Evolutionary conservation across 257 asterid genomes (phyloP).

Genomic region (Solanum virginianum): DNA sequence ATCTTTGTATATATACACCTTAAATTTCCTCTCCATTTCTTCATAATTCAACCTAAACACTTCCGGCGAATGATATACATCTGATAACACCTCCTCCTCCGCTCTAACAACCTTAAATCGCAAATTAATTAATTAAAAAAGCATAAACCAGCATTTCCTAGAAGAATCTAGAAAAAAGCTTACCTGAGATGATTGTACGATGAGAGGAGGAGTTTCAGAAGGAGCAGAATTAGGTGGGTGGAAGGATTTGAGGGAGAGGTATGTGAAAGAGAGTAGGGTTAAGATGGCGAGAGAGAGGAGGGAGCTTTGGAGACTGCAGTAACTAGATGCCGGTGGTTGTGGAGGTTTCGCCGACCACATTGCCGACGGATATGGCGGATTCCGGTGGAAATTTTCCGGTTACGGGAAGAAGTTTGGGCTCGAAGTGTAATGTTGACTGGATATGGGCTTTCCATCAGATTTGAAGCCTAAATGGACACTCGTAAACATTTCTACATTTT

Average conservation of each 20-base stretch:
- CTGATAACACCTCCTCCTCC: conserved; percentile 11
- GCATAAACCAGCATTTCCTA: background rate
- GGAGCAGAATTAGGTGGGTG: background rate
- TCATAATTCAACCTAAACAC: conserved; percentile 59
- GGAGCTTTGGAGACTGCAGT: conserved; percentile 56
- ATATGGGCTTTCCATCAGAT: background rate
- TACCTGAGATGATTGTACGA: background rate
- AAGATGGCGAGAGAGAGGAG: conserved; percentile 57
- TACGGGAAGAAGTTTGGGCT: background rate
- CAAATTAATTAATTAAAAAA: background rate
- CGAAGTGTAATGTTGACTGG: background rate
- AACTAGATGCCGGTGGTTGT: conserved; percentile 20
- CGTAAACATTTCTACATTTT: background rate
- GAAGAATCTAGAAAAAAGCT: background rate
- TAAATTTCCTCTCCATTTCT: conserved; percentile 71
- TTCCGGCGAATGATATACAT: conserved; percentile 61
- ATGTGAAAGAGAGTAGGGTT: conserved; percentile 59
- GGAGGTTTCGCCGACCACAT: conserved; percentile 69
- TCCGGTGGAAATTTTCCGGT: background rate
- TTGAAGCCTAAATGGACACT: background rate
- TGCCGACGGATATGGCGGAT: conserved; percentile 15
- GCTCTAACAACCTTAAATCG: conserved; percentile 6
- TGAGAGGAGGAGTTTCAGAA: background rate
- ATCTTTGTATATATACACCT: conserved; percentile 80
- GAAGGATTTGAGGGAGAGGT: conserved; percentile 28